These are phyloP conservation scores for Trichosporon sp. DNA, from an alignment of 1,284 basidiomycete species.

Conservation along the genomic window DNA sequence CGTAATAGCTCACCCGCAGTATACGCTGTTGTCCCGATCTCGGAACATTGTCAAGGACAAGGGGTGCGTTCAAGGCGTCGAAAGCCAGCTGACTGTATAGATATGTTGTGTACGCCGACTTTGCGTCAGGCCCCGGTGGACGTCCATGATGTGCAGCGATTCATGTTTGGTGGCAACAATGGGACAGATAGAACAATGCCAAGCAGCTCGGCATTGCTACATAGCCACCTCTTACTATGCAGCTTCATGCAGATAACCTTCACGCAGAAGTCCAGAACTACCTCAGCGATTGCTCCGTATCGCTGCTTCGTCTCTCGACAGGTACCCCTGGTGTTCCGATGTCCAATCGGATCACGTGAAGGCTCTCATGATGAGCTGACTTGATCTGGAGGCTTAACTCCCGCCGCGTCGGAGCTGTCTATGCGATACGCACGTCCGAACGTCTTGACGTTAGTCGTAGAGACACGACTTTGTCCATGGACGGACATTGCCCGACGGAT, in stretches of 20 bases:
- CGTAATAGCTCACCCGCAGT: conserved; percentile 22
- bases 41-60: conserved; percentile 48
- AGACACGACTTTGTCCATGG: too few species aligned
- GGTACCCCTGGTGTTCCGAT: too few species aligned
- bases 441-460: too few species aligned
- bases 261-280: too few species aligned
- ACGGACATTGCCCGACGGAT: neutral
- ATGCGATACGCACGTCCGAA: too few species aligned
- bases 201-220: neutral
- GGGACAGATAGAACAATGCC: too few species aligned
- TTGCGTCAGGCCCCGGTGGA: neutral
- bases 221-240: neutral
- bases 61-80: conserved; percentile 29
- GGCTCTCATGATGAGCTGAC: too few species aligned
- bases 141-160: neutral
- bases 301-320: too few species aligned
- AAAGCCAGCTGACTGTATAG: neutral
- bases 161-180: neutral
- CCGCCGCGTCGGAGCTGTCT: too few species aligned
- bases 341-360: too few species aligned
- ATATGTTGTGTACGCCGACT: conserved; percentile 4
- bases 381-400: too few species aligned
- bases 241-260: neutral
- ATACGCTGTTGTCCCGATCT: conserved; percentile 43
- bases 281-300: too few species aligned